phyloP scores from a whole-genome alignment of 257 asterid genomes.

The Solanum phureja region DNA sequence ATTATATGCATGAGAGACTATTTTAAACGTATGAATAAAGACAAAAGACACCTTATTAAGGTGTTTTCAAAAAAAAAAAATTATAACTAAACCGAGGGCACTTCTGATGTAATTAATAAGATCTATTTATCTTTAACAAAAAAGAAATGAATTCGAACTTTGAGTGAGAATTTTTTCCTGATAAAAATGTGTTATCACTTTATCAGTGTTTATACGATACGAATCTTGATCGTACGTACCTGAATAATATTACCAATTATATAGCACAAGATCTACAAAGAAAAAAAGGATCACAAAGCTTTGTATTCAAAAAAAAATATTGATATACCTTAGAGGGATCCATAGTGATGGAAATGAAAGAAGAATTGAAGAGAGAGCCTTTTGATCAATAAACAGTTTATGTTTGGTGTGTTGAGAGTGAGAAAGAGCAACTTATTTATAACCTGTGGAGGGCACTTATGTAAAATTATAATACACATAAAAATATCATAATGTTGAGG shows the following conservation, averaged over 20 bases:
- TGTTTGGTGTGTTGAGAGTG: neutral
- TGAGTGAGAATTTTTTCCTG: neutral
- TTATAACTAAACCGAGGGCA: neutral
- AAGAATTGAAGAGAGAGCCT: neutral
- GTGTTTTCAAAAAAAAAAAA: neutral
- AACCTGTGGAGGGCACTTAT: neutral
- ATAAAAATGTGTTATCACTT: neutral
- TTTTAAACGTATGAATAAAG: neutral
- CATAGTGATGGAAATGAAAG: neutral
- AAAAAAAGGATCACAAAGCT: neutral
- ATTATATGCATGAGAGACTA: neutral
- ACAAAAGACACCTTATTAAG: neutral
- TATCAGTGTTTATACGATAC: neutral
- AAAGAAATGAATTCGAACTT: neutral
- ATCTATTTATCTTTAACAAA: too few species aligned
- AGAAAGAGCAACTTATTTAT: neutral
- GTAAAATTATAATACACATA: neutral
- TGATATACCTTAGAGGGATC: constrained; percentile 1
- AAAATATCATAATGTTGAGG: neutral
- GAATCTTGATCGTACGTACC: neutral
- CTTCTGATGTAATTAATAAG: neutral
- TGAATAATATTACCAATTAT: neutral
- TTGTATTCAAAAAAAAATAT: neutral
- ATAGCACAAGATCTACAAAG: neutral
- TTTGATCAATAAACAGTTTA: neutral